Percentiles rank a stretch among this genome's conserved stretches.
phyloP scores from a whole-genome alignment of 495 filamentous ascomycete genomes.

The Alectoria sarmentosa region DNA sequence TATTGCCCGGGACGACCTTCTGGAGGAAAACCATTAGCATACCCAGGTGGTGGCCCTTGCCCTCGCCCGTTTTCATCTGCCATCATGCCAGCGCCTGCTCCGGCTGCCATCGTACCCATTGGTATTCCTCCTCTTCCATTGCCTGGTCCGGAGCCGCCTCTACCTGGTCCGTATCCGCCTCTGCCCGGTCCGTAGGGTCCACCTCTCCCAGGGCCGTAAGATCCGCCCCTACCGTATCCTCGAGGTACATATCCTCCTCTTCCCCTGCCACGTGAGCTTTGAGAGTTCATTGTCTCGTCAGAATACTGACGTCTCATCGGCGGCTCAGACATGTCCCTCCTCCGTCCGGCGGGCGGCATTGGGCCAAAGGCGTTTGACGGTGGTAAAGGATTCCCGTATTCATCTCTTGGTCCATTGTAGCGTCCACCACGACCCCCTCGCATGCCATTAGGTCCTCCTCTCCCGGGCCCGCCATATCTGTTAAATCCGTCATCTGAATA shows the following conservation, averaged over 20 bases:
- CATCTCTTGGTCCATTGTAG: conserved; percentile 49
- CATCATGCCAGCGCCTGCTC: conserved; percentile 30
- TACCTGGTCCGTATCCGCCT: conserved; percentile 25
- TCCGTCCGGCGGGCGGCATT: conserved; percentile 32
- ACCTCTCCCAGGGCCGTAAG: conserved; percentile 31
- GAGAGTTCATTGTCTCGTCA: conserved; percentile 51
- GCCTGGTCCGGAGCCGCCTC: conserved; percentile 25
- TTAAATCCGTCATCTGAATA: conserved; percentile 26
- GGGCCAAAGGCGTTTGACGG: conserved; percentile 38
- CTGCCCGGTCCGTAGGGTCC: conserved; percentile 24
- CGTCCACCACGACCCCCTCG: conserved; percentile 25
- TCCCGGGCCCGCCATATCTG: conserved; percentile 22
- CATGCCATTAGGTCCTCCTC: conserved; percentile 22
- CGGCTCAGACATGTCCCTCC: conserved; percentile 37
- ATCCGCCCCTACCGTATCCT: conserved; percentile 47
- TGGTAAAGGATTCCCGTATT: conserved; percentile 60
- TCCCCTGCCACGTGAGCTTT: conserved; percentile 49
- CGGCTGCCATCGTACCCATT: conserved; percentile 27
- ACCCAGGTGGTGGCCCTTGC: conserved; percentile 44
- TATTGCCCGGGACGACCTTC: conserved; percentile 26
- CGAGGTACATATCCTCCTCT: conserved; percentile 48
- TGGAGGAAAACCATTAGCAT: conserved; percentile 29
- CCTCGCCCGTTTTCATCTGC: conserved; percentile 33
- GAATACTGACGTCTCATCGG: conserved; percentile 55
- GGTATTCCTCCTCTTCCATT: conserved; percentile 32